These are phyloP conservation scores for Asterophora parasitica DNA, from an alignment of 768 basidiomycete species.

Conservation along the genomic window DNA sequence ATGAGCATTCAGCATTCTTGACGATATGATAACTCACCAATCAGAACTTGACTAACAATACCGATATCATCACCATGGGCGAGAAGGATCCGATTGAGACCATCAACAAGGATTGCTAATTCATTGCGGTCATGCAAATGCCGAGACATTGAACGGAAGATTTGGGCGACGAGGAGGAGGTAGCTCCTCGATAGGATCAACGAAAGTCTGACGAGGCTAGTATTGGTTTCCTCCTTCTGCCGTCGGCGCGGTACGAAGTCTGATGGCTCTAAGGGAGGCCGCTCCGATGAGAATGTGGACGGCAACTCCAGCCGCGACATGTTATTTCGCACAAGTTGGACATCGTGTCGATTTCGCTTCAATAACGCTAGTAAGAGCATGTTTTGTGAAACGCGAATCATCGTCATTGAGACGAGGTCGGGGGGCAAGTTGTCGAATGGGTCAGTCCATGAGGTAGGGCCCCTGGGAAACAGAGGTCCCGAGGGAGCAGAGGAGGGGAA, in stretches of 20 bases:
- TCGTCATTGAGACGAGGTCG: slow-evolving; percentile 48
- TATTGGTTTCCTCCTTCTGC: slow-evolving; percentile 10
- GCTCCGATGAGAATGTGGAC: slow-evolving; percentile 25
- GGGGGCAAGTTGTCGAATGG: slow-evolving; percentile 35
- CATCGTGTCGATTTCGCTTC: slow-evolving; percentile 61
- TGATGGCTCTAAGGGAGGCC: slow-evolving; percentile 32
- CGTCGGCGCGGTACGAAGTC: slow-evolving; percentile 43
- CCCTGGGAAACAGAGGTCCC: slow-evolving; percentile 59
- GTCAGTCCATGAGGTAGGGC: slow-evolving; percentile 29
- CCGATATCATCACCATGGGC: slow-evolving; percentile 69
- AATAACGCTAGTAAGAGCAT: slow-evolving; percentile 61
- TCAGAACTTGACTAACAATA: slow-evolving; percentile 70
- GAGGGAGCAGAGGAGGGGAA: slow-evolving; percentile 51
- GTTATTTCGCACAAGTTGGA: slow-evolving; percentile 61
- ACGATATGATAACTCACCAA: slow-evolving; percentile 43
- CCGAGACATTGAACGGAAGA: slow-evolving; percentile 68
- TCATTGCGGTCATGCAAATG: slow-evolving; percentile 69
- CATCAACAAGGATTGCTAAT: slow-evolving; percentile 61
- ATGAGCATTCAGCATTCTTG: slow-evolving; percentile 5
- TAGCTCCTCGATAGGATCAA: slow-evolving; percentile 64
- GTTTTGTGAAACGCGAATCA: slow-evolving; percentile 70
- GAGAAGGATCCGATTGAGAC: slow-evolving; percentile 64
- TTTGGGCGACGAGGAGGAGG: slow-evolving; percentile 60
- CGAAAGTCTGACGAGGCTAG: slow-evolving; percentile 41
- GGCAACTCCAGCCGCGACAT: slow-evolving; percentile 60